A percentile compares a stretch with the other conserved stretches of the same genome.
Conservation (phyloP, 805 yeast genomes). For the Yamadazyma nakazawae region DNA sequence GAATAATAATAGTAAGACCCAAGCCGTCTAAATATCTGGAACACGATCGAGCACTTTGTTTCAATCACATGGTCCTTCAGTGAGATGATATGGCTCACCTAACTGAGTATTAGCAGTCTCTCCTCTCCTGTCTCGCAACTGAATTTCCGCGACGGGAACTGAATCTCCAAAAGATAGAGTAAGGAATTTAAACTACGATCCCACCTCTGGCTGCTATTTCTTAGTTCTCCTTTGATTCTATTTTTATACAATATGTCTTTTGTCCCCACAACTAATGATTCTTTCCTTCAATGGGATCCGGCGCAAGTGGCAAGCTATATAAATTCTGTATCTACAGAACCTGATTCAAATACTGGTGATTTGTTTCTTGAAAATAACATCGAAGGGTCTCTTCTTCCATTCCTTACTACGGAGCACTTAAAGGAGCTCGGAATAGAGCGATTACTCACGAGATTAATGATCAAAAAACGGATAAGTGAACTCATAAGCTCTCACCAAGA, state of each 20-base stretch:
- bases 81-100: too few species aligned
- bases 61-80: too few species aligned
- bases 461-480: constrained; percentile 59
- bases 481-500: constrained; percentile 40
- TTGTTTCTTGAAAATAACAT: constrained; percentile 56
- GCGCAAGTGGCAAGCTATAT: constrained; percentile 42
- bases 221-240: neutral
- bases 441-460: constrained; percentile 52
- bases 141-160: neutral
- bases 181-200: neutral
- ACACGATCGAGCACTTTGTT: too few species aligned
- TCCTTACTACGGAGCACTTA: constrained; percentile 66
- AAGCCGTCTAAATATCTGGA: too few species aligned
- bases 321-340: constrained; percentile 21
- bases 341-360: constrained; percentile 19
- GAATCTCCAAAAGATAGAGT: neutral
- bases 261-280: constrained; percentile 21
- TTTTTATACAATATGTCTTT: constrained; percentile 1
- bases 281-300: constrained; percentile 43
- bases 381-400: constrained; percentile 70
- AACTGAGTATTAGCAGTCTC: too few species aligned
- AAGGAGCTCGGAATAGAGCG: constrained; percentile 63
- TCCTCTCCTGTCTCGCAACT: neutral
- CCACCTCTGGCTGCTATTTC: neutral
- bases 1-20: too few species aligned